Evolutionary conservation across 2,329 filamentous ascomycete species (phyloP), one percentile per base, ranked within the genome.

Genomic region (Aspergillus terreus): DNA sequence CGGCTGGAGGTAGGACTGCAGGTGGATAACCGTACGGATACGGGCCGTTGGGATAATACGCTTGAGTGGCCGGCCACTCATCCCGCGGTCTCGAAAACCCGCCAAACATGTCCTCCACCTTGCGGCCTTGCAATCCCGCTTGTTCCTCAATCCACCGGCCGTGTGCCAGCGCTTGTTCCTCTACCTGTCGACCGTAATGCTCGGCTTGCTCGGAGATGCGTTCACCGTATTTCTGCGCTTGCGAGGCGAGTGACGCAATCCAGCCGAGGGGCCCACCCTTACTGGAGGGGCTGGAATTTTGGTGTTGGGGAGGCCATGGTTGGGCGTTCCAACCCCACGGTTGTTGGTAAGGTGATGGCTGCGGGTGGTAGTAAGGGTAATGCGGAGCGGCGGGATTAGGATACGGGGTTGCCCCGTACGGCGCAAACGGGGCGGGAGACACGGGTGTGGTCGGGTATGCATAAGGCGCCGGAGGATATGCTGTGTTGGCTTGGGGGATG

Each of bases 211-310:
- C 64, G 12, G 60, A 58, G 21, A 72, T 64, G 9, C 68, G 67
- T 43, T 72, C 69, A 4, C 70, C 70, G 40, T 73, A 73, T 46
- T 71, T 69, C 49, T 73, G 68, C 9, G 71, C 70, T 43, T 71
- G 67, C 4, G 65, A 62, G 41, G 67, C 65, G 11, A 74, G 50
- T 6, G 65, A 63, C 1, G 67, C 60, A 10, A 71, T 63, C 67
- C 70, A 73, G 17, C 64, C 60, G 1, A 64, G 35, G 4, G 67
- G 56, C 0, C 69, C 63, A 23, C 62, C 54, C 53, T 69, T 68
- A 10, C 15, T 42, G 4, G 35, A 7, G 14, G 58, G 55, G 6
- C 57, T 49, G 4, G 55, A 54, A 15, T 53, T 61, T 12, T 49
- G 54, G 41, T 58, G 57, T 38, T 63, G 63, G 19, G 59, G 57